phyloP scores from a whole-genome alignment of 768 basidiomycete species.

The Agrocybe praecox region DNA sequence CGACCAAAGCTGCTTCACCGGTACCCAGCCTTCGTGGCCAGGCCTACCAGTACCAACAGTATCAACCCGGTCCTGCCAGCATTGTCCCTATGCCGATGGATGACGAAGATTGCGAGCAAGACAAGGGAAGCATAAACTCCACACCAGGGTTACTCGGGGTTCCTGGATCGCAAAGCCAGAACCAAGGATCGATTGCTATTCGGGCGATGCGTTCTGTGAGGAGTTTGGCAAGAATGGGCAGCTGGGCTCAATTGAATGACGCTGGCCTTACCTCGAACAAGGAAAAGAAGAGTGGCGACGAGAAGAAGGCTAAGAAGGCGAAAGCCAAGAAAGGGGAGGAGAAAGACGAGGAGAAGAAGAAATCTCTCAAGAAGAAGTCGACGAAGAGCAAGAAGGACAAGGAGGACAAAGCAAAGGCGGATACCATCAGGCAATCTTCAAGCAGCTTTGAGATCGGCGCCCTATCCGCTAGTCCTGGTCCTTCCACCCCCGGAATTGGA shows the following conservation, averaged over 20 bases:
- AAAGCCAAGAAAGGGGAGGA: constrained; percentile 18
- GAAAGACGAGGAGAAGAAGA: constrained; percentile 25
- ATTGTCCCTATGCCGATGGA: constrained; percentile 11
- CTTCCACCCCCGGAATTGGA: neutral
- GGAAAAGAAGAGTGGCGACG: constrained; percentile 25
- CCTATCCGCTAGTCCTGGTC: constrained; percentile 38
- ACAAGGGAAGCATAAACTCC: neutral
- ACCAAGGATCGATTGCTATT: constrained; percentile 68
- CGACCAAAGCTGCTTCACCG: constrained; percentile 19
- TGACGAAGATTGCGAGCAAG: constrained; percentile 3
- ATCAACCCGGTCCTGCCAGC: neutral
- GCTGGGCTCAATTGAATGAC: constrained; percentile 65
- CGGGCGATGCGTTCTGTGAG: constrained; percentile 79
- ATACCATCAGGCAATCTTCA: constrained; percentile 48
- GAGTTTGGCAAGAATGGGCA: constrained; percentile 70
- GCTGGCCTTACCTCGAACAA: constrained; percentile 25
- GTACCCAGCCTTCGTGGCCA: neutral
- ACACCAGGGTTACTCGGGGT: constrained; percentile 32
- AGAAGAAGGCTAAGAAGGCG: constrained; percentile 33
- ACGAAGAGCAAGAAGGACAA: constrained; percentile 36
- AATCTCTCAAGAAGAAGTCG: constrained; percentile 37
- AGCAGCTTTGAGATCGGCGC: constrained; percentile 74
- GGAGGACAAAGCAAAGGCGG: constrained; percentile 33
- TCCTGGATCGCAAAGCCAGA: constrained; percentile 15
- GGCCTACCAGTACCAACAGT: neutral